Percentiles rank a stretch among this genome's conserved stretches.
These are phyloP conservation scores for Dendrobium catenatum DNA, from an alignment of 106 monocot species.

Conservation along the genomic window DNA sequence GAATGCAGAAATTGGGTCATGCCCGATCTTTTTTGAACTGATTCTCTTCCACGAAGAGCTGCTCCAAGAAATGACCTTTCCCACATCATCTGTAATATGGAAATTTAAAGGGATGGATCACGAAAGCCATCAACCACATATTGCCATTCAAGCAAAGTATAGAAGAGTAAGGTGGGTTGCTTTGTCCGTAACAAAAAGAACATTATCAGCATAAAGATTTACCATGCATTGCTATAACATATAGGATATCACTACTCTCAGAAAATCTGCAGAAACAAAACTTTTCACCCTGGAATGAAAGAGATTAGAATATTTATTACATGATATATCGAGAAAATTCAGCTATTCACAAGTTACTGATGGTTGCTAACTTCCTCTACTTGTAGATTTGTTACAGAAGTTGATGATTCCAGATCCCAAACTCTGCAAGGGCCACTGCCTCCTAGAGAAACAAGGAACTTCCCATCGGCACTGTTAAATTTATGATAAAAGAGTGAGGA, in stretches of 20 bases:
- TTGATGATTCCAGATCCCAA: conserved; percentile 65
- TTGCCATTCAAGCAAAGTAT: background rate
- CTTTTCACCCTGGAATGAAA: conserved; percentile 38
- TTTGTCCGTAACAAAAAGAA: background rate
- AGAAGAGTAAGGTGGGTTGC: background rate
- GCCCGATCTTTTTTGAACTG: conserved; percentile 43
- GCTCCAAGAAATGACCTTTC: conserved; percentile 62
- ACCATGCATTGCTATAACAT: conserved; percentile 67
- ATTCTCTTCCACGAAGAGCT: conserved; percentile 61
- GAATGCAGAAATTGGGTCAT: conserved; percentile 67
- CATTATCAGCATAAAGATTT: background rate
- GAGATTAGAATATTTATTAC: background rate
- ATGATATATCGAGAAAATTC: background rate
- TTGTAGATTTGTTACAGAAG: conserved; percentile 38
- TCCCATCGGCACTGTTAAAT: conserved; percentile 55
- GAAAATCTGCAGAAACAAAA: conserved; percentile 82
- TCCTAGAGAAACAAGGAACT: conserved; percentile 63
- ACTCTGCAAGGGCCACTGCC: conserved; percentile 57
- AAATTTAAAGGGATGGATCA: background rate
- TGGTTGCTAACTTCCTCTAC: conserved; percentile 49
- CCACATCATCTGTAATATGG: conserved; percentile 50
- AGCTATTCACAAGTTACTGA: background rate
- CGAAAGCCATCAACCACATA: background rate
- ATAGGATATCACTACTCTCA: conserved; percentile 31
- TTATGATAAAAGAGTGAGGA: background rate